Base-by-base conservation (phyloP, 768 basidiomycete genomes). In the Suillus fuscotomentosus region DNA sequence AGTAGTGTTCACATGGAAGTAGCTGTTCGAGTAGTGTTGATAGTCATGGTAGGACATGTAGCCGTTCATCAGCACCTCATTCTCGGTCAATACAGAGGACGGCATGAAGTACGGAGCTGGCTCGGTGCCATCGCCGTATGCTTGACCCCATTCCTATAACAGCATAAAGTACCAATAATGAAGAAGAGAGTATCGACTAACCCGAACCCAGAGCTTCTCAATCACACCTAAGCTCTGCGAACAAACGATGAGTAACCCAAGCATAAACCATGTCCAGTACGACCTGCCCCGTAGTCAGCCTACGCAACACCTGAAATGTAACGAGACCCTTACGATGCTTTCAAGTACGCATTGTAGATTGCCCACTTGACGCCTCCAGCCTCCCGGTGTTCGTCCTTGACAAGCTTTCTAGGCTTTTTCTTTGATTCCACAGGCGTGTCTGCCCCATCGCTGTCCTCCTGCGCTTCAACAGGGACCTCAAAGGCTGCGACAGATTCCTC, bases 311-410 rank as follows among this genome's bases (percentile, higher is more conserved):
- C 43, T 42, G 41, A 39, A n/a, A 41, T 39, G 65, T 11, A 61
- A 54, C 1, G 1, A 3, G 9, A 31, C 1, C 2, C 75, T 62
- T 38, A 90, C 88, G 90, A 89, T 20, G 87, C 89, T 72, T 86
- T 82, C 64, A 94, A 71, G 70, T 95, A 92, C 7, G 84, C 79
- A 14, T 86, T 83, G 64, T 89, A 89, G 39, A 88, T 81, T 1
- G 78, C 75, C 90, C 91, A 94, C 70, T 92, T 92, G 38, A 96
- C 94, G 43, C 88, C 87, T 0, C 94, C 95, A 2, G 83, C 82
- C 66, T 91, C 91, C 51, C 93, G 75, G 64, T 92, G 88, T 71
- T 95, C 93, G 56, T 94, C 93, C 71, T 93, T 88, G 63, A 94
- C 75, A 13, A 94, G 76, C 69, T 92, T 90, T 36, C 88, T 78